Evolutionary conservation across 495 filamentous ascomycete genomes (phyloP), one percentile per base, ranked within the genome.

Genomic region (Tuber indicum): DNA sequence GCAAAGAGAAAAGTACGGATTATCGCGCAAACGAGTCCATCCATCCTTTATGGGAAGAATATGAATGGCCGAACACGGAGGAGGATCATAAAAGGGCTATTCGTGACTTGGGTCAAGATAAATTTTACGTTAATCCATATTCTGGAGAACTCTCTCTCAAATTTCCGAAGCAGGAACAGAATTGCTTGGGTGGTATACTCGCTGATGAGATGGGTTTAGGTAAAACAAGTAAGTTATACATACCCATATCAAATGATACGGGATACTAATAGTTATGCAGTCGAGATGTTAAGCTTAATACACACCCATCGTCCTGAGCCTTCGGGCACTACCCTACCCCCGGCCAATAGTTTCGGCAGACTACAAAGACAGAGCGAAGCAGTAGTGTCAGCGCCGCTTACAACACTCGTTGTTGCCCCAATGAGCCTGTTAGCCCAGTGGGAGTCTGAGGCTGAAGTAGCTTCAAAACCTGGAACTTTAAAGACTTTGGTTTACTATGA

Each of bases 1-100:
- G 90, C 8, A 99, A 99, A 82, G 96, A 99, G 84, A 94, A 89
- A 81, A 89, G 96, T 74, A 74, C 75, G 10, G 71, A 81, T 52
- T 69, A 79, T 23, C 78, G 79, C 5, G 88, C 91, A 73, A 90
- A 89, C 74, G 86, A 88, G 26, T 97, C 94, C 2, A 97, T 99
- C 93, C 94, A 99, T 86, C 96, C 96, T 17, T 84, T 99, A 9
- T 99, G 96, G 96, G 96, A 99, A 86, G 92, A 98, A 85, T 99
- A 98, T 77, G 79, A 81, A 21, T 99, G 94, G 93, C 96, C 96
- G 1, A 93, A 98, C 75, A 93, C 94, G 78, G 88, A 92, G 71
- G 88, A 91, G 12, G 74, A 97, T 17, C 90, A 92, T 4, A 78
- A 76, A 32, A 87, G 94, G 26, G 85, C 87, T 14, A 66, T 66